Conservation (phyloP, 306 rosid species). For the Comarum palustre region DNA sequence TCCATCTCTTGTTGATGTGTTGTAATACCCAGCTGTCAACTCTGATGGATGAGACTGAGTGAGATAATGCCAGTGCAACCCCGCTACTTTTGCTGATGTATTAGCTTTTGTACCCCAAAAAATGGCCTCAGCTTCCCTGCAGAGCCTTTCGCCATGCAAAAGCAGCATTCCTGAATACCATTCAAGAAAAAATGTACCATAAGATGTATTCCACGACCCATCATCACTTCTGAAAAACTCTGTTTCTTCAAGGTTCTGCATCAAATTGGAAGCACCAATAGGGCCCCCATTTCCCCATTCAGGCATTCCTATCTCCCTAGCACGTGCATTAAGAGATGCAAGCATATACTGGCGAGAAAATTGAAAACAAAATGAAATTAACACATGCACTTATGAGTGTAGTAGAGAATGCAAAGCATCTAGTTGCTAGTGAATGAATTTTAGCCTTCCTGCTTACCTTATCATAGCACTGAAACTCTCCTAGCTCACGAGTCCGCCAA, state of each 20-base stretch:
- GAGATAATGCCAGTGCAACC: conserved; percentile 65
- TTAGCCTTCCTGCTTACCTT: conserved; percentile 47
- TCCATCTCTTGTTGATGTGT: conserved; percentile 61
- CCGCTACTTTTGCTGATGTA: conserved; percentile 64
- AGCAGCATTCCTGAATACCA: conserved; percentile 90
- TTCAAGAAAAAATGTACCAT: conserved; percentile 68
- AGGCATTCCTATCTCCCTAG: conserved; percentile 61
- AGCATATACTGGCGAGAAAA: conserved; percentile 64
- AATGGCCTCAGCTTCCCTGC: conserved; percentile 75
- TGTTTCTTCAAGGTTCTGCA: conserved; percentile 45
- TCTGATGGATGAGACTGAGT: conserved; percentile 77
- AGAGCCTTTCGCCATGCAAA: conserved; percentile 76
- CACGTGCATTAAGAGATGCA: conserved; percentile 70
- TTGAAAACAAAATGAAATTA: conserved; percentile 24
- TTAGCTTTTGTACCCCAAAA: conserved; percentile 64
- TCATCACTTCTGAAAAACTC: conserved; percentile 51
- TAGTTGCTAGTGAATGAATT: conserved; percentile 27
- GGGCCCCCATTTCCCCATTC: conserved; percentile 86
- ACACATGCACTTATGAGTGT: not conserved
- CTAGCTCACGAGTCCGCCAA: conserved; percentile 51
- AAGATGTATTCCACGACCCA: conserved; percentile 63
- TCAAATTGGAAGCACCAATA: conserved; percentile 48
- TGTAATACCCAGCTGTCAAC: conserved; percentile 84
- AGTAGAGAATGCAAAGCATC: not conserved
- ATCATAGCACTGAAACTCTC: conserved; percentile 91